phyloP scores from a whole-genome alignment of 192 early-diverging fungal species.

The Endogone sp. region DNA sequence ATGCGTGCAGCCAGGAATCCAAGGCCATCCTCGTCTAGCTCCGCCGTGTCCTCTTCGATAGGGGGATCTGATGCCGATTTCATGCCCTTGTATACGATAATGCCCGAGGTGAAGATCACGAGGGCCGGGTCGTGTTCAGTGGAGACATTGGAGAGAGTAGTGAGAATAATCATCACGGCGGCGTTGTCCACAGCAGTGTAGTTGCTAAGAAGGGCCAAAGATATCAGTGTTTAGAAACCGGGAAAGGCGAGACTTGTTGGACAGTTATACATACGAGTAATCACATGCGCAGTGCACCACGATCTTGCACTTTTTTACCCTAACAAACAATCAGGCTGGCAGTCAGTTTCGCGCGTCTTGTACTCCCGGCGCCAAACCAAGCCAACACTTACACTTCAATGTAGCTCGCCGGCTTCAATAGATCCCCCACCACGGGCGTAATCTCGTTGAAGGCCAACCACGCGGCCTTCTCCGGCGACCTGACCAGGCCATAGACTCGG shows the following conservation, averaged over 20 bases:
- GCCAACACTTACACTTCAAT: background rate
- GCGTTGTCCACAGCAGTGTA: background rate
- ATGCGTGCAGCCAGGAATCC: background rate
- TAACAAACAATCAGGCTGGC: background rate
- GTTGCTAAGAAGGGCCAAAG: background rate
- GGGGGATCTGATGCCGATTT: background rate
- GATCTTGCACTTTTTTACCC: background rate
- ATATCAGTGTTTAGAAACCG: background rate
- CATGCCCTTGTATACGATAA: background rate
- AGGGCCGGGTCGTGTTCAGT: background rate
- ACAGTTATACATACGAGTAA: background rate
- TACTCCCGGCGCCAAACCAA: background rate
- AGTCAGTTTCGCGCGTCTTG: background rate
- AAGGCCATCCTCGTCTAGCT: background rate
- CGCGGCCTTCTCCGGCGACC: conserved; percentile 8
- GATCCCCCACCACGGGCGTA: conserved; percentile 18
- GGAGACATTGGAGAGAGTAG: background rate
- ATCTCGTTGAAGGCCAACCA: conserved; percentile 20
- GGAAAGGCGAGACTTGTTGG: background rate
- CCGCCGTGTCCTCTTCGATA: background rate
- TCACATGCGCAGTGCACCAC: background rate
- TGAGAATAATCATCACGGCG: background rate
- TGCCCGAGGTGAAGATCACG: background rate
- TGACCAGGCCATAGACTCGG: conserved; percentile 25
- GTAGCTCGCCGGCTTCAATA: conserved; percentile 3